phyloP scores from a whole-genome alignment of 257 asterid species.

The Solanum microdontum region DNA sequence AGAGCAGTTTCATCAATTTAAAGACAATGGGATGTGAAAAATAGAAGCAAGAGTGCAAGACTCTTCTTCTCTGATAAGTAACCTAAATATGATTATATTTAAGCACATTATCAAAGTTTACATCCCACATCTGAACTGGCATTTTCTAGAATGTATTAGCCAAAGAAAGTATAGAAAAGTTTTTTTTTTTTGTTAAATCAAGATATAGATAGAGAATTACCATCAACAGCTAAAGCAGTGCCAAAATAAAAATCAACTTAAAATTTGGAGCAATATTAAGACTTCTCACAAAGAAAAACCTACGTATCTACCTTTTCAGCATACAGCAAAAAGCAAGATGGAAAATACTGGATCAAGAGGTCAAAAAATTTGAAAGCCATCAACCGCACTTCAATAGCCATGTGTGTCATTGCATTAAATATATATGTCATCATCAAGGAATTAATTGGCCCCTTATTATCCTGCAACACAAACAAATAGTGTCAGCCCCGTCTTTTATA shows the following conservation, averaged over 20 bases:
- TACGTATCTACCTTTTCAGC: slow-evolving; percentile 64
- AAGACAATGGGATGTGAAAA: neutral
- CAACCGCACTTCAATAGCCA: slow-evolving; percentile 72
- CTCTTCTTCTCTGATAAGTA: neutral
- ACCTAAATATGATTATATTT: neutral
- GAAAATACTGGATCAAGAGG: slow-evolving; percentile 63
- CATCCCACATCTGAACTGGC: neutral
- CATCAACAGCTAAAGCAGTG: neutral
- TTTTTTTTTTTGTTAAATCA: neutral
- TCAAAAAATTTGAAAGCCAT: slow-evolving; percentile 80
- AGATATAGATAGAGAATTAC: neutral
- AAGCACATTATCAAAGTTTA: neutral
- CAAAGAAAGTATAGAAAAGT: neutral
- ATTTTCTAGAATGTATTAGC: neutral
- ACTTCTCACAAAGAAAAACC: neutral
- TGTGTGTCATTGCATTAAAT: slow-evolving; percentile 78
- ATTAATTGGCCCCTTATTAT: slow-evolving; percentile 58
- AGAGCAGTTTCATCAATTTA: neutral
- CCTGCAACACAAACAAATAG: slow-evolving; percentile 43
- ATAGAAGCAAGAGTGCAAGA: neutral
- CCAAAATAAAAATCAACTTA: neutral
- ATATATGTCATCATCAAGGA: slow-evolving; percentile 78
- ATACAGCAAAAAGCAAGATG: slow-evolving; percentile 56
- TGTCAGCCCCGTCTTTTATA: slow-evolving; percentile 33
- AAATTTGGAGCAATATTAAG: neutral